Base-by-base conservation (phyloP, 2,329 filamentous ascomycete species). In the Alternaria tenuissima region DNA sequence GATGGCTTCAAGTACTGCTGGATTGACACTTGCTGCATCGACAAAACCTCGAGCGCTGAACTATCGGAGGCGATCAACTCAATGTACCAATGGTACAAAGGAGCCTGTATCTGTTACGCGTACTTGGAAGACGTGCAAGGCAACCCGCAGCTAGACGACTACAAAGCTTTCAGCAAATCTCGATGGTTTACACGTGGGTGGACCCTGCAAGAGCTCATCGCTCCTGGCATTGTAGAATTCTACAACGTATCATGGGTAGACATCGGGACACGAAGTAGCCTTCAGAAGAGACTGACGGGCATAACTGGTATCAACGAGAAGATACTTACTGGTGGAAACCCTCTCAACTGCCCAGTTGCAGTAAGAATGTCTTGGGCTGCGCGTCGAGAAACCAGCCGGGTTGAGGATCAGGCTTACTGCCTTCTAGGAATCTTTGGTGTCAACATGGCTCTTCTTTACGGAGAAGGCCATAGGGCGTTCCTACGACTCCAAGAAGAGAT, bases 381-480 rank as follows among this genome's bases (percentile, higher is more conserved):
- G 30, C 1, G 4, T 11, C 42, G 52, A 0, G 5, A 38, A 32
- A 55, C 52, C 2, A 55, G 30, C 5, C 41, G 52, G 1, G 18
- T 55, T 16, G 52, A 55, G 7, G 52, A 55, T 16, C 3, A 18
- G 14, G 52, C 52, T 2, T 55, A 55, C 22, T 55, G 52, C n/a
- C 16, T 55, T 1, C 1, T 55, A 3, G 52, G 52, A 1, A 46
- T 47, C 7, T 46, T 55, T 9, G 24, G 41, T 14, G 30, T 55
- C 1, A 55, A 55, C 5, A 47, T 55, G 52, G 30, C 52, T 5
- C 32, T 47, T 5, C 39, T 55, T 1, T 46, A 54, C 16, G 52
- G 52, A 6, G 41, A 55, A 47, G 52, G 52, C 12, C 16, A 26
- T 20, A 14, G 41, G 7, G 52, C 52, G 2, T 55, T 55, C 5